phyloP scores from a whole-genome alignment of 352 stramenopile genomes.

The Globisporangium sylvaticum region DNA sequence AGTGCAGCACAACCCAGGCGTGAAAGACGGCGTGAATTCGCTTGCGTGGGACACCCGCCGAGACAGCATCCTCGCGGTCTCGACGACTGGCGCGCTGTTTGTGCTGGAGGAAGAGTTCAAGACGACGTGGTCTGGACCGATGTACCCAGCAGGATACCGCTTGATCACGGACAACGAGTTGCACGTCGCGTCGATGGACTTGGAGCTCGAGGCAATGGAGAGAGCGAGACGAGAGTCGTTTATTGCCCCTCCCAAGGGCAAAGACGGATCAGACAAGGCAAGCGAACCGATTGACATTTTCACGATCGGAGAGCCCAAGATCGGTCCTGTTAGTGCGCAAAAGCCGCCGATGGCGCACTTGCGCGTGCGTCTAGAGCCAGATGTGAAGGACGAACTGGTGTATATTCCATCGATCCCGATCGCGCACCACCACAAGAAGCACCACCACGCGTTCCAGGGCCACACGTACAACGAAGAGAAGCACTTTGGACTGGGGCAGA shows the following conservation, averaged over 20 bases:
- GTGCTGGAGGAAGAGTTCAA: constrained; percentile 73
- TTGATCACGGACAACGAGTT: constrained; percentile 80
- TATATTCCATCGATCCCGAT: constrained; percentile 64
- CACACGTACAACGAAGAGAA: constrained; percentile 59
- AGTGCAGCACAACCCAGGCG: constrained; percentile 67
- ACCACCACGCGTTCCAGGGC: constrained; percentile 38
- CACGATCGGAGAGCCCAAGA: constrained; percentile 13
- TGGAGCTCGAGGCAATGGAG: constrained; percentile 35
- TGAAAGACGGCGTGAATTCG: constrained; percentile 69
- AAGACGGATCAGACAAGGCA: no score
- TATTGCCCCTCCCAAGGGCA: neutral
- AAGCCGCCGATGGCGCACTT: constrained; percentile 12
- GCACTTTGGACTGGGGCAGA: constrained; percentile 67
- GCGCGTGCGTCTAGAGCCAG: constrained; percentile 1
- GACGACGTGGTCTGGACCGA: constrained; percentile 71
- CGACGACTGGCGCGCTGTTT: constrained; percentile 58
- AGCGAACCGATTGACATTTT: constrained; percentile 46
- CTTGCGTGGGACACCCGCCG: constrained; percentile 53
- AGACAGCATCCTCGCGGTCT: constrained; percentile 60
- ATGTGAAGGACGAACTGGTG: constrained; percentile 25
- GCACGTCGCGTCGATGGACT: constrained; percentile 34
- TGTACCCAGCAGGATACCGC: constrained; percentile 81
- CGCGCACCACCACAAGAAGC: constrained; percentile 43
- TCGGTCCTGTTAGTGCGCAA: constrained; percentile 8
- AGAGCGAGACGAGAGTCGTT: constrained; percentile 7